Base-by-base conservation (phyloP, 306 rosid species). In the Abrus precatorius region DNA sequence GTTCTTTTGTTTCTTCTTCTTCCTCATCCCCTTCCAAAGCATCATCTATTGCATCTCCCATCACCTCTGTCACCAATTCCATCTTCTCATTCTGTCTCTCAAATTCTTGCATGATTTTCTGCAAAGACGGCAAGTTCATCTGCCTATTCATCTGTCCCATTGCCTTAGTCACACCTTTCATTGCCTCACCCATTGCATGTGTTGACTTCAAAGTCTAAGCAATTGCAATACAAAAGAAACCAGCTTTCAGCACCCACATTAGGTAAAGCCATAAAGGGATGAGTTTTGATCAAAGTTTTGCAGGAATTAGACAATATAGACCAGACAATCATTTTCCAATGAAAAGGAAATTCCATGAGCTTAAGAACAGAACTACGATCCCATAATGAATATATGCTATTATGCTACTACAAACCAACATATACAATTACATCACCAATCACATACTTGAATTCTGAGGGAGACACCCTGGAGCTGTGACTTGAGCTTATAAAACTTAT, bases 141-240 rank as follows among this genome's bases (percentile, higher is more conserved):
- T 86, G 94, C 78, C 98, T 88, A 84, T 94, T 94, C 98, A 94
- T 92, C 86, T 92, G 97, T 32, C 98, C 98, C 98, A 94, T 94
- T 65, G 98, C 98, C 86, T 94, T 94, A 6, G 98, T 94, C 82
- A 94, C 98, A 44, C 98, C 98, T 83, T 94, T 94, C 98, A 94
- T 94, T 44, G 98, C 98, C 85, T 94, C 97, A 9, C 98, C 97
- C 98, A 94, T 94, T 1, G 98, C 94, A 88, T 91, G 98, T 56
- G 98, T 94, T 20, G 98, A 94, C 84, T 92, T 94, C 84, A 94
- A 78, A 1, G 98, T 94, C 98, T 94, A 85, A 50, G 78, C 34
- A 53, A 13, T 38, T 30, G 53, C 20, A 7, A 57, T 57, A 36
- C 8, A 54, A 28, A 44, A 45, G 10, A 54, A 65, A 52, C 14